phyloP scores from a whole-genome alignment of 179 eudicot species.

The Gypsophila paniculata region DNA sequence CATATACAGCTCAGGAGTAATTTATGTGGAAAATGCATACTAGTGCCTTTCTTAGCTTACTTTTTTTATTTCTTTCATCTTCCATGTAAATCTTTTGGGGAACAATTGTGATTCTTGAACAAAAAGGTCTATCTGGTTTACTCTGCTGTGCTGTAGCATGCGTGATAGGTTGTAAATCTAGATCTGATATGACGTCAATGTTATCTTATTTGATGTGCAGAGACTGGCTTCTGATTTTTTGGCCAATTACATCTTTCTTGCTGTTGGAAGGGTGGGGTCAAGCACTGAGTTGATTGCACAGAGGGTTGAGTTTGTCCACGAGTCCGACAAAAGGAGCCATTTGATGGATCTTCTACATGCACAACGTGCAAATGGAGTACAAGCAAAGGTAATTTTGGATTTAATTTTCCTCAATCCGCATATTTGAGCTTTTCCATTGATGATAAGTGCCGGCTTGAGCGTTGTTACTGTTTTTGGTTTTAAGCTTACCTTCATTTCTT shows the following conservation, averaged over 20 bases:
- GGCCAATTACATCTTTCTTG: conserved; percentile 69
- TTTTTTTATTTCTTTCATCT: not conserved
- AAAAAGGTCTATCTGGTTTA: not conserved
- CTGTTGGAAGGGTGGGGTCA: conserved; percentile 98
- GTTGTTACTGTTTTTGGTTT: not conserved
- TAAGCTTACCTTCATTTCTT: not conserved
- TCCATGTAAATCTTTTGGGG: not conserved
- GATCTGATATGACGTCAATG: not conserved
- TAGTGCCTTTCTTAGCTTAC: not conserved
- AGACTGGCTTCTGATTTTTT: conserved; percentile 91
- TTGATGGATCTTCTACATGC: conserved; percentile 97
- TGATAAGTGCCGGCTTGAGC: not conserved
- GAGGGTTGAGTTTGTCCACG: conserved; percentile 87
- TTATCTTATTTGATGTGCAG: conserved; percentile 45
- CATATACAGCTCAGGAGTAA: too few species aligned
- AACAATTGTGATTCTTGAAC: not conserved
- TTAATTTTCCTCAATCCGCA: not conserved
- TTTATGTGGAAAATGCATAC: not conserved
- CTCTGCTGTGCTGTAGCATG: not conserved
- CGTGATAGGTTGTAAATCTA: not conserved
- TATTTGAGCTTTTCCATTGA: not conserved
- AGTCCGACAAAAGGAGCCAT: conserved; percentile 90
- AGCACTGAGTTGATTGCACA: conserved; percentile 93
- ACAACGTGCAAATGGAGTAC: conserved; percentile 71
- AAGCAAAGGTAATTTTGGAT: conserved; percentile 56